Evolutionary conservation across 768 basidiomycete genomes (phyloP), one percentile per base, ranked within the genome.

Genomic region (Mycena kentingensis): DNA sequence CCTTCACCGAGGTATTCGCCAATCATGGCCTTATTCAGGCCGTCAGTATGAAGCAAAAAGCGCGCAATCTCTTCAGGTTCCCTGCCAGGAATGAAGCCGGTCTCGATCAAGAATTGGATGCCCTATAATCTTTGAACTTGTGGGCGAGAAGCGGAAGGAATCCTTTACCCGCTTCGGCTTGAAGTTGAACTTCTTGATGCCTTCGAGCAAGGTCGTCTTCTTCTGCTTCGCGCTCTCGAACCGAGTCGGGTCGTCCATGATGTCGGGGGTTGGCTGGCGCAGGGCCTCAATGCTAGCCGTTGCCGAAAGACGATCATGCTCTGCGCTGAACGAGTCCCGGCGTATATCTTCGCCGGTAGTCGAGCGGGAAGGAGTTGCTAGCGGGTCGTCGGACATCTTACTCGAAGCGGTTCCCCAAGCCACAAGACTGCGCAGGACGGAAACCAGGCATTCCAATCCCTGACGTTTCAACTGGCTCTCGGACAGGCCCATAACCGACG

Each of bases 1-100:
- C 87, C 94, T 78, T 98, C 97, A 31, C 97, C 97, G 4, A 99
- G 77, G 69, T 97, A 98, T 75, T 99, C 97, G 52, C 97, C 97
- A 55, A 99, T 95, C 85, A 93, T 90, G 8, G 87, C 79, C 70
- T 99, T 99, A 69, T 84, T 95, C 38, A 99, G 75, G 2, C 97
- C 97, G 66, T 98, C 96, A 2, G 93, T 93, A 27, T 80, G 78
- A 21, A 93, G 77, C 34, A 99, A 73, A 74, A 99, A 98, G 16
- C 70, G 70, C 0, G 96, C 96, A 51, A 99, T 79, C 61, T 92
- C 89, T 44, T 78, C 71, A 2, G 97, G 90, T 4, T 79, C 71
- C 16, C 75, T 80, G 60, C 80, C 85, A 21, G 80, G 69, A 54
- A 99, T 93, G 66, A 97, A 93, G 11, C 94, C 95, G 31, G 83